Conservation (phyloP, 192 early-diverging fungal species). For the Coemansia sp. region DNA sequence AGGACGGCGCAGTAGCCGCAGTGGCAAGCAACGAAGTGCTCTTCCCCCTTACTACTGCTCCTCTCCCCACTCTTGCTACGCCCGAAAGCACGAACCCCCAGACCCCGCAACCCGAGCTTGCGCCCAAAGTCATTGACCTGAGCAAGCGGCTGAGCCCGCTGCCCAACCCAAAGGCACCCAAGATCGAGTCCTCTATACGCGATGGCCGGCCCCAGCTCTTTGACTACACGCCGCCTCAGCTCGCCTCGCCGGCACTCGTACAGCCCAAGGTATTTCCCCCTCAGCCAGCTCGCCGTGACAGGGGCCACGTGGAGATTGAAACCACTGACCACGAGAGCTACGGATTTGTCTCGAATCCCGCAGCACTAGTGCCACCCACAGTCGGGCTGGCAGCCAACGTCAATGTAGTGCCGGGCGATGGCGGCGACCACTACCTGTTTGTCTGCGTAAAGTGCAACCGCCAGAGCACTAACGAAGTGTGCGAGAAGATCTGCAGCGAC, state of each 20-base stretch:
- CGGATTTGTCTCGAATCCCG: slow-evolving; percentile 47
- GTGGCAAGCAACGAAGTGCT: slow-evolving; percentile 27
- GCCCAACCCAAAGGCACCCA: slow-evolving; percentile 50
- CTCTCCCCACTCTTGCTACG: not conserved
- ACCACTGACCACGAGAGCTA: slow-evolving; percentile 43
- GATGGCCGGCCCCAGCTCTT: slow-evolving; percentile 44
- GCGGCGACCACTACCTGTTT: slow-evolving; percentile 49
- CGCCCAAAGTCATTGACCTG: slow-evolving; percentile 16
- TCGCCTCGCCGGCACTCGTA: not conserved
- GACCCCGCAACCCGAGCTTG: slow-evolving; percentile 18
- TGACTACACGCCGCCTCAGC: slow-evolving; percentile 34
- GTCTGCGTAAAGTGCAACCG: slow-evolving; percentile 54
- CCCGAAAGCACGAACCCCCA: slow-evolving; percentile 7
- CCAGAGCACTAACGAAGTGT: slow-evolving; percentile 51
- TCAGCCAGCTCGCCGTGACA: slow-evolving; percentile 17
- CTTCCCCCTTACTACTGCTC: slow-evolving; percentile 27
- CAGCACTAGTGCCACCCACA: slow-evolving; percentile 24
- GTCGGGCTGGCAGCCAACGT: not conserved
- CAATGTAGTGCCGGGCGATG: not conserved
- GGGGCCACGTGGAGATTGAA: slow-evolving; percentile 46
- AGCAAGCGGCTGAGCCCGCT: slow-evolving; percentile 35
- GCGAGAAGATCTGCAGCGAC: slow-evolving; percentile 55
- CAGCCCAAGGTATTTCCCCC: not conserved
- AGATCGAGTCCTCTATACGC: slow-evolving; percentile 22
- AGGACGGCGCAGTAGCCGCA: slow-evolving; percentile 10